phyloP scores from a whole-genome alignment of 2,329 filamentous ascomycete species.

The Penicillium sp. region DNA sequence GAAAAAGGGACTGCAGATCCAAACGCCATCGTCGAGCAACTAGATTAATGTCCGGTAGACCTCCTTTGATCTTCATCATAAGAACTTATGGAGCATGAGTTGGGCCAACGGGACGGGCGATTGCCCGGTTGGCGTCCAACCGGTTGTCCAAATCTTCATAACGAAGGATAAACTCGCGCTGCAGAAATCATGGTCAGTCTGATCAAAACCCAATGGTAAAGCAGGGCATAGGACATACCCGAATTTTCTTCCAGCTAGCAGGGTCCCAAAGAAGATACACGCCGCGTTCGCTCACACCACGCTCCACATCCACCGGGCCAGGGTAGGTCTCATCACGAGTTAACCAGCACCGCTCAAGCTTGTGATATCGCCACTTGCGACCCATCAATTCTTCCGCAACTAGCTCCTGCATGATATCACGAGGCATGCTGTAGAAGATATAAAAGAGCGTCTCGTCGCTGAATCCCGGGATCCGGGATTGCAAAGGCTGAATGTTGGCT shows the following conservation, averaged over 20 bases:
- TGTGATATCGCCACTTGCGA: constrained; percentile 50
- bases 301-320: constrained; percentile 45
- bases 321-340: constrained; percentile 46
- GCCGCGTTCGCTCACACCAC: constrained; percentile 46
- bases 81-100: constrained; percentile 36
- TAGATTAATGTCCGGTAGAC: constrained; percentile 14
- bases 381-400: constrained; percentile 57
- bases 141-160: constrained; percentile 48
- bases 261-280: constrained; percentile 49
- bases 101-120: constrained; percentile 33
- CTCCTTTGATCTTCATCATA: constrained; percentile 4
- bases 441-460: constrained; percentile 61
- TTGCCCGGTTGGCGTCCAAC: constrained; percentile 36
- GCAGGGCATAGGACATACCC: constrained; percentile 31
- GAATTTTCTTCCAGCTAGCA: constrained; percentile 46
- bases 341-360: constrained; percentile 48
- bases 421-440: constrained; percentile 63
- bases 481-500: constrained; percentile 58
- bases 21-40: constrained; percentile 31
- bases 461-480: constrained; percentile 54
- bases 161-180: constrained; percentile 46
- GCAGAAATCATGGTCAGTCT: constrained; percentile 12
- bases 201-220: background rate
- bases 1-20: constrained; percentile 27
- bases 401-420: constrained; percentile 60